These are phyloP conservation scores for Megacollybia marginata DNA, from an alignment of 768 basidiomycete genomes.

Conservation along the genomic window DNA sequence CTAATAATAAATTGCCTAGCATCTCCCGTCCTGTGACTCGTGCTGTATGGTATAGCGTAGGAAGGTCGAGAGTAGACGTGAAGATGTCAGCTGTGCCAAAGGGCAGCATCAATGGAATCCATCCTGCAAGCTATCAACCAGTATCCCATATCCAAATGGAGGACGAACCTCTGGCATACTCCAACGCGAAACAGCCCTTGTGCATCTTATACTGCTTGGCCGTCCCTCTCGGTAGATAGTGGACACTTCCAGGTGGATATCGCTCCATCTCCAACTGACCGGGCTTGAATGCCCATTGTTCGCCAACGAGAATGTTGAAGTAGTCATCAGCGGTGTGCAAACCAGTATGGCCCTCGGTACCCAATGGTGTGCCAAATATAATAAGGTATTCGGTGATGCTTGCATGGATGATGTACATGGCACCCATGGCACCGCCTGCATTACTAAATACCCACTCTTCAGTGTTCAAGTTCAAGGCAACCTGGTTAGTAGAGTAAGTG, in stretches of 20 bases:
- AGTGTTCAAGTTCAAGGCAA: slow-evolving; percentile 48
- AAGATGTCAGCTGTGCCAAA: slow-evolving; percentile 86
- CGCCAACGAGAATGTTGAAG: slow-evolving; percentile 90
- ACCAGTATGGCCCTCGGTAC: slow-evolving; percentile 95
- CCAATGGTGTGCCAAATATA: slow-evolving; percentile 92
- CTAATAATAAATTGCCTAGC: slow-evolving; percentile 68
- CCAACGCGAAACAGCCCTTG: slow-evolving; percentile 90
- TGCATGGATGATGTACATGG: slow-evolving; percentile 97
- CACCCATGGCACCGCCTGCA: slow-evolving; percentile 96
- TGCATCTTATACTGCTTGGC: slow-evolving; percentile 99
- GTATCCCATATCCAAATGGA: not conserved
- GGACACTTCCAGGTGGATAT: slow-evolving; percentile 79
- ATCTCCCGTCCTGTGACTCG: slow-evolving; percentile 81
- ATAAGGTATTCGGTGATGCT: slow-evolving; percentile 96
- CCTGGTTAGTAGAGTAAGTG: slow-evolving; percentile 55
- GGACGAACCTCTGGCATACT: slow-evolving; percentile 84
- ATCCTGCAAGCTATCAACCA: slow-evolving; percentile 48
- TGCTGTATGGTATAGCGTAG: slow-evolving; percentile 72
- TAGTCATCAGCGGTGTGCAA: slow-evolving; percentile 96
- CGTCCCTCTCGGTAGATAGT: slow-evolving; percentile 73
- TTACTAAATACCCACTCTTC: slow-evolving; percentile 95
- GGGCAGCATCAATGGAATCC: slow-evolving; percentile 96
- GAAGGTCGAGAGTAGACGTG: slow-evolving; percentile 83
- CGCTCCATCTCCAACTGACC: slow-evolving; percentile 80
- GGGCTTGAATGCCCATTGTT: slow-evolving; percentile 89